Base-by-base conservation (phyloP, 2,329 filamentous ascomycete genomes). In the Falciphora oryzae region DNA sequence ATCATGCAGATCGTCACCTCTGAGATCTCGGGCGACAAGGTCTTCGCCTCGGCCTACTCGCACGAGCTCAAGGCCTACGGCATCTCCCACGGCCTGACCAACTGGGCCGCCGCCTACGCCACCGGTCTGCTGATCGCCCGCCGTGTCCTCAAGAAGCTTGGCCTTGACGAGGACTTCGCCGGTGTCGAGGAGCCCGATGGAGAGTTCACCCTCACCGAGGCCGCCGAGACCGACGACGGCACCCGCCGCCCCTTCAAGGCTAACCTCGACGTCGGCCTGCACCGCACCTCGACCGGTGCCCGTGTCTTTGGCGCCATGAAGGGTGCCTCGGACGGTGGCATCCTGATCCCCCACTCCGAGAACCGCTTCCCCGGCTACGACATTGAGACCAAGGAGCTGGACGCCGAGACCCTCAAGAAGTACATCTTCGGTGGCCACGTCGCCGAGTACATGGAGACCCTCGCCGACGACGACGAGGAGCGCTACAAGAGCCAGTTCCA, bases 231-330 rank as follows among this genome's bases (percentile, higher is more conserved):
- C 71, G 91, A 94, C 69, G 92, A 96, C 70, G 92, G 91, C 75
- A 68, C 68, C 84, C 93, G 95, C 83, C 94, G 95, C 75, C 95
- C 95, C 78, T 99, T 99, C 92, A 99, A 99, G 91, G 91, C 90
- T 81, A 92, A 91, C 91, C 90, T 99, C 73, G 95, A 99, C 77
- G 95, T 99, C 76, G 95, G 95, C 87, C 92, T 99, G 76, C 86
- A 89, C 82, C 92, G 95, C 76, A 99, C 95, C 77, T 97, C 93
- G 71, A 99, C 95, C 73, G 95, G 95, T 89, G 93, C 94, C 81
- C 93, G 95, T 85, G 88, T 99, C 84, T 99, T 99, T 79, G 95
- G 92, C 82, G 95, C 94, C 82, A 93, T 99, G 91, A 99, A 99
- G 91, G 95, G 95, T 86, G 94, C 93, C 75, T 98, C 93, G 60